Conservation (phyloP, 345 rosid genomes). For the Psidium guajava region DNA sequence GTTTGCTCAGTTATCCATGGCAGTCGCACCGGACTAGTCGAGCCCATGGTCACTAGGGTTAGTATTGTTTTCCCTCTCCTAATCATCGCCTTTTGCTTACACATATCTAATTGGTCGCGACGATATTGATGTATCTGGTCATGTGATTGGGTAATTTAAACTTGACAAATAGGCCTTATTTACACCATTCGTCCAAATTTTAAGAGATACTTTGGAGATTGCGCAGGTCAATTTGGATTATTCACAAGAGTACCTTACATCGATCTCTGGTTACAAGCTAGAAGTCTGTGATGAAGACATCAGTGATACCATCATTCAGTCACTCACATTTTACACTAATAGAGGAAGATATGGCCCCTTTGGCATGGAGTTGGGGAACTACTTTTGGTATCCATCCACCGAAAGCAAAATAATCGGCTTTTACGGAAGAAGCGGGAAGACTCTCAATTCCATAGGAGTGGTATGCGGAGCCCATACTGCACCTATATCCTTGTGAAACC, state of each 20-base stretch:
- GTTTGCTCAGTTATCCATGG: neutral
- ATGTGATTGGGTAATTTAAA: neutral
- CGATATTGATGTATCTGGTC: neutral
- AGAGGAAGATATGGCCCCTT: neutral
- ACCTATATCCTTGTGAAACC: neutral
- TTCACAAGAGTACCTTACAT: neutral
- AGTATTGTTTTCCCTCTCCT: neutral
- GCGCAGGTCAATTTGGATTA: neutral
- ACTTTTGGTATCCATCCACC: neutral
- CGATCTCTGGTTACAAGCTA: neutral
- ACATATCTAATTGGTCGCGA: neutral
- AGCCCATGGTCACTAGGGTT: neutral
- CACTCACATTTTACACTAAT: neutral
- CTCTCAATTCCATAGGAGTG: neutral
- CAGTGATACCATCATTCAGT: neutral
- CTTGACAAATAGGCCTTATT: neutral
- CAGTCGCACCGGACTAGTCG: neutral
- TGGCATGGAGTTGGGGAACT: neutral
- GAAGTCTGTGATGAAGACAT: neutral
- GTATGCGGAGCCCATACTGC: neutral
- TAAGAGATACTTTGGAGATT: neutral
- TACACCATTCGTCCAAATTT: neutral
- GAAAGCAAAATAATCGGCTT: neutral
- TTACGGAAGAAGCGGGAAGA: neutral
- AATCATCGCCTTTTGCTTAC: neutral